These are phyloP conservation scores for Erysimum cheiranthoides DNA, from an alignment of 345 rosid genomes.

Conservation along the genomic window DNA sequence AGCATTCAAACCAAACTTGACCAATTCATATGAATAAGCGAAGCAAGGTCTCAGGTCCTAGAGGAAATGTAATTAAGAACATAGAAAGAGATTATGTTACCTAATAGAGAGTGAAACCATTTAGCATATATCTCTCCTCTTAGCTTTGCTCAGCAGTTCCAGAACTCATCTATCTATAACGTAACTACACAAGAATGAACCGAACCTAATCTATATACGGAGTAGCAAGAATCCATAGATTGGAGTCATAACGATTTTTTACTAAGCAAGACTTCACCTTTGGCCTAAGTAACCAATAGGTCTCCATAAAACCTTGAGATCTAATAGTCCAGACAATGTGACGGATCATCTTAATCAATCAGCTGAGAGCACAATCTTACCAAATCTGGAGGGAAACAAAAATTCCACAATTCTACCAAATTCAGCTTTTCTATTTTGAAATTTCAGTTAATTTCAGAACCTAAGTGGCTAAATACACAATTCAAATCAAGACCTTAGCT, in stretches of 20 bases:
- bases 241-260: background rate
- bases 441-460: background rate
- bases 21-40: background rate
- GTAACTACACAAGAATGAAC: background rate
- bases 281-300: background rate
- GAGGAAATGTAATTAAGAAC: too few relatives aligned
- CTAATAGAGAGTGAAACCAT: background rate
- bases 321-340: background rate
- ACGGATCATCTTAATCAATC: constrained; percentile 9
- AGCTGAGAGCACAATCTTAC: background rate
- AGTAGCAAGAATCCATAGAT: background rate
- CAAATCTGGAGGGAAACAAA: constrained; percentile 22
- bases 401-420: constrained; percentile 9
- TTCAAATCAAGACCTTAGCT: background rate
- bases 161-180: background rate
- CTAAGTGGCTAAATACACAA: background rate
- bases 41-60: background rate
- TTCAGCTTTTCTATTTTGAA: background rate
- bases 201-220: background rate
- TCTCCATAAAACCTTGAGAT: constrained; percentile 5
- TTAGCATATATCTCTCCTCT: background rate
- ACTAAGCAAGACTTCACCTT: background rate
- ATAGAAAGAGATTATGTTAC: background rate
- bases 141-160: background rate
- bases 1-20: background rate